A percentile compares a stretch with the other conserved stretches of the same genome.
phyloP scores from a whole-genome alignment of 331 rosid genomes.

The Pyrus hybrid region DNA sequence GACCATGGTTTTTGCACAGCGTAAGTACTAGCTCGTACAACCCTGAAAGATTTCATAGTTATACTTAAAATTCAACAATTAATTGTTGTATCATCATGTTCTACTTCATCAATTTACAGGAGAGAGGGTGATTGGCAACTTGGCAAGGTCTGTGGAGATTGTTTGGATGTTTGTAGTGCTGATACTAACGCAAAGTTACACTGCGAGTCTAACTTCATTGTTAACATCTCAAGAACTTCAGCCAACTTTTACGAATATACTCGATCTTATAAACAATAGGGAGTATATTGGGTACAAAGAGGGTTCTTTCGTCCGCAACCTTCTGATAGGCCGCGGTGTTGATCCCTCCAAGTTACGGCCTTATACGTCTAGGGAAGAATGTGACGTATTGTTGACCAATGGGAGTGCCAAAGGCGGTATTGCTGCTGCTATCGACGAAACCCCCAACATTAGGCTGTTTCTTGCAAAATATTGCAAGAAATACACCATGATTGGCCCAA shows the following conservation, averaged over 20 bases:
- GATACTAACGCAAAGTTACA: slow-evolving; percentile 33
- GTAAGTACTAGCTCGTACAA: neutral
- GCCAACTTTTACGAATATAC: slow-evolving; percentile 2
- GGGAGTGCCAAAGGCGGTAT: slow-evolving; percentile 17
- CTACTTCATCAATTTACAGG: slow-evolving; percentile 7
- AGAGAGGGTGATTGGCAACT: slow-evolving; percentile 24
- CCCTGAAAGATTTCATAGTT: neutral
- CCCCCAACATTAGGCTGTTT: slow-evolving; percentile 18
- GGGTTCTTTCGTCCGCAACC: slow-evolving; percentile 11
- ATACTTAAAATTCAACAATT: neutral
- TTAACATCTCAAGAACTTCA: slow-evolving; percentile 14
- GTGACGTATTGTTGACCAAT: neutral
- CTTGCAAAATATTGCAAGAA: slow-evolving; percentile 24
- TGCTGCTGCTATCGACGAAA: slow-evolving; percentile 26
- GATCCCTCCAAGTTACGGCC: neutral
- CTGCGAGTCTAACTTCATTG: slow-evolving; percentile 29
- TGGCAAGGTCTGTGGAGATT: slow-evolving; percentile 22
- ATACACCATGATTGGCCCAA: slow-evolving; percentile 23
- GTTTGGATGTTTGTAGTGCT: slow-evolving; percentile 40
- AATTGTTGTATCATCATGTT: neutral
- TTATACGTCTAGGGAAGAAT: neutral
- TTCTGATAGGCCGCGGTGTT: neutral
- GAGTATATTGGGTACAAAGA: slow-evolving; percentile 17
- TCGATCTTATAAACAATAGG: neutral
- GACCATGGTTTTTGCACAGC: slow-evolving; percentile 21